Evolutionary conservation across 331 rosid species (phyloP), one percentile per base, ranked within the genome.

Genomic region (Prunus yedoensis): DNA sequence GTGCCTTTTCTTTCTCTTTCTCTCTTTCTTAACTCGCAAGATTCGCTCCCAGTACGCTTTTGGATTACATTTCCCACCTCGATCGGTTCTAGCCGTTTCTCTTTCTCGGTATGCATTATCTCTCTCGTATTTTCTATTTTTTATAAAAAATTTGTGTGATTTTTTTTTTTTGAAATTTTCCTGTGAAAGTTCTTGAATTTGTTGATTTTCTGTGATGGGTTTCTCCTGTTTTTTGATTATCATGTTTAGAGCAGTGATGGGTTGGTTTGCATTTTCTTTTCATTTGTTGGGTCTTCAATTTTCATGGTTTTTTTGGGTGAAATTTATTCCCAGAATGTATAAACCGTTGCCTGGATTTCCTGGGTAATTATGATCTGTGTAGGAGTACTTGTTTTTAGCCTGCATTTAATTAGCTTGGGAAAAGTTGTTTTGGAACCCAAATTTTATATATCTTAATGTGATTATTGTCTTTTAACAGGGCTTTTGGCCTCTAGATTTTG

Each of bases 61-160:
- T 53, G 17, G 17, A 28, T 56, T 21, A 51, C 78, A 52, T 60
- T 46, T 7, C 50, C 62, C 47, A 38, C 45, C 64, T 52, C 78
- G 20, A 12, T 71, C 80, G 17, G 8, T 23, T 52, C 50, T 66
- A 5, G 53, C 47, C 46, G 46, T 14, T 21, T 49, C 49, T 60
- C 20, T 43, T 25, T 41, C 21, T 41, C 68, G 91, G 87, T 83
- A 81, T 63, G 74, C 9, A 28, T 46, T 70, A 67, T 64, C 38
- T 57, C 30, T 20, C 49, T 16, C 56, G 17, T 17, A 2, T 15
- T 50, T 4, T 52, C 20, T 27, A 0, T 21, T 25, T 1, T 0
- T 2, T 11, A 27, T 27, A 1, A 27, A 49, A 8, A 35, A 47
- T 28, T n/a, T 47, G 53, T 32, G 16, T 54, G 16, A 53, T 21